Base-by-base conservation (phyloP, 352 stramenopile species). In the Globisporangium canariense region DNA sequence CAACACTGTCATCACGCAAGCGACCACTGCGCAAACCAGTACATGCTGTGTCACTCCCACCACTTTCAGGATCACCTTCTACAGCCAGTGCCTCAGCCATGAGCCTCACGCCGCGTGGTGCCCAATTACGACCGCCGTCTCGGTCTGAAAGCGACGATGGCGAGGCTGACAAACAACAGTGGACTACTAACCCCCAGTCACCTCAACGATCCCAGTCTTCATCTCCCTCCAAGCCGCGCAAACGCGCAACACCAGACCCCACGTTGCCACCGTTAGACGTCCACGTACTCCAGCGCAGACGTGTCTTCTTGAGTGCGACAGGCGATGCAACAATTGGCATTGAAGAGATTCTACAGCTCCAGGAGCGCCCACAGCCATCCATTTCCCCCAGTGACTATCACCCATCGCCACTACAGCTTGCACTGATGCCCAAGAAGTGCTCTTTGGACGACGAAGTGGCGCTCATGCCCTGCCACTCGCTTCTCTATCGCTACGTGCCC, bases 381-480 rank as follows among this genome's bases (percentile, higher is more conserved):
- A 47, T 22, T 47, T 11, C 51, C 61, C 7, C 43, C 45, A 3
- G 68, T 62, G 8, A n/a, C 9, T 46, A 58, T 4, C 62, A 57
- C 13, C 18, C 64, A 18, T 81, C 81, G 40, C 67, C 72, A 3
- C 65, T 89, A 1, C 74, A 83, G 25, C 72, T 91, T 20, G 49
- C 73, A n/a, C 41, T 61, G 22, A 60, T 87, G 5, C 78, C 82
- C 1, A 79, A 78, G 25, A 89, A 86, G 51, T 86, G 79, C 45
- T 51, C 75, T 22, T 34, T 46, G 9, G 55, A 70, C 1, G 82
- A 91, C 56, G 82, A 91, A 62, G 51, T 89, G 16, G 78, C 82
- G 22, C 74, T 91, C n/a, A 91, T 91, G 82, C 82, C 82, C 2
- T 91, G 82, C 49, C 76, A 89, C 68, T 79, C 78, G 22, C 57